phyloP scores from a whole-genome alignment of 2,329 filamentous ascomycete species.

The Colletotrichum orbiculare region DNA sequence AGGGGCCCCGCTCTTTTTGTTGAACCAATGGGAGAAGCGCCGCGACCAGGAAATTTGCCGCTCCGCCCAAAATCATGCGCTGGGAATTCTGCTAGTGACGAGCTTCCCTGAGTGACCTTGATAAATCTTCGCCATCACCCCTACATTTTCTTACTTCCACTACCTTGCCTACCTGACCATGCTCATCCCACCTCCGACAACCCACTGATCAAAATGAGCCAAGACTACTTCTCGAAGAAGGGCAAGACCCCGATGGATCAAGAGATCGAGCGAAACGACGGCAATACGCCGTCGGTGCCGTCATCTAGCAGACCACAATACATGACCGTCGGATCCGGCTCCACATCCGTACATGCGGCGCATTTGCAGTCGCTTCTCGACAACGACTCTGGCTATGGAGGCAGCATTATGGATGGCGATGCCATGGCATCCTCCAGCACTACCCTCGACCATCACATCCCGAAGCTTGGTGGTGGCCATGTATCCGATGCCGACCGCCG shows the following conservation, averaged over 20 bases:
- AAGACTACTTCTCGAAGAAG: constrained; percentile 67
- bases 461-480: constrained; percentile 32
- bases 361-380: constrained; percentile 85
- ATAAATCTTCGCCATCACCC: constrained; percentile 28
- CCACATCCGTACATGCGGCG: constrained; percentile 82
- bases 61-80: constrained; percentile 45
- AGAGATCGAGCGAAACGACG: constrained; percentile 42
- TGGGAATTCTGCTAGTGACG: constrained; percentile 24
- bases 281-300: constrained; percentile 41
- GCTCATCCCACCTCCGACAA: constrained; percentile 43
- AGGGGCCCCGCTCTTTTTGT: constrained; percentile 28
- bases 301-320: constrained; percentile 63
- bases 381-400: constrained; percentile 91
- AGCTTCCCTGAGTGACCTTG: constrained; percentile 23
- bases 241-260: constrained; percentile 57
- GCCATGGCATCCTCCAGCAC: constrained; percentile 49
- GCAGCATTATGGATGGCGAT: constrained; percentile 77
- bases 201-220: constrained; percentile 62
- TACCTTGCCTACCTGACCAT: constrained; percentile 44
- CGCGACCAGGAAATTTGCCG: constrained; percentile 44
- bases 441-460: constrained; percentile 37
- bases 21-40: constrained; percentile 44
- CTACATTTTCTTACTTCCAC: constrained; percentile 1
- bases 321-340: constrained; percentile 88
- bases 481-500: constrained; percentile 59